A percentile compares a stretch with the other conserved stretches of the same genome.
Evolutionary conservation across 225 moss, liverwort and hornwort species (phyloP).

Genomic region (Pleurozium schreberi): DNA sequence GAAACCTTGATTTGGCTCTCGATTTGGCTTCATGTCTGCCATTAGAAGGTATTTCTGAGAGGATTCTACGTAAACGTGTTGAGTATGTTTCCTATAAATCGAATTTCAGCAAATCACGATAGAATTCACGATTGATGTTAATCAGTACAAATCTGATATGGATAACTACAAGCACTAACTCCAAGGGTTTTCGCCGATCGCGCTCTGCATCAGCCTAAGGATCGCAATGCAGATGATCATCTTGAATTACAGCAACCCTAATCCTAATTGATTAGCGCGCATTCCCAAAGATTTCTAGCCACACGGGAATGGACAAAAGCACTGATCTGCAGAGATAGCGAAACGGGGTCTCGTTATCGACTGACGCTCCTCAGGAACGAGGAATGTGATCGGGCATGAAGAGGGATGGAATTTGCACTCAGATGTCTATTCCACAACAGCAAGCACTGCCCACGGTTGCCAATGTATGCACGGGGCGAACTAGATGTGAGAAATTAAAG

Average conservation of each 20-base stretch:
- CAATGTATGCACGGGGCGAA: slow-evolving; percentile 33
- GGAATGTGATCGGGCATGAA: not conserved
- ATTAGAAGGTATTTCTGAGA: not conserved
- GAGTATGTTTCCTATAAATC: not conserved
- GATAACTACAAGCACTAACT: not conserved
- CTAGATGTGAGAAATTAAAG: slow-evolving; percentile 27
- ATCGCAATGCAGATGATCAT: not conserved
- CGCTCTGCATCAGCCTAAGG: not conserved
- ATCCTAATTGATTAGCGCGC: not conserved
- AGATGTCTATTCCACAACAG: slow-evolving; percentile 23
- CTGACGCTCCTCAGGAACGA: not conserved
- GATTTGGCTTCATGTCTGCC: not conserved
- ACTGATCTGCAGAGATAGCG: not conserved
- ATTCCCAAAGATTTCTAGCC: not conserved
- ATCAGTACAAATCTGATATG: not conserved
- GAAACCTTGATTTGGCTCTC: not conserved
- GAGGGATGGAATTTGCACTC: not conserved
- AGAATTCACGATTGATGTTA: not conserved
- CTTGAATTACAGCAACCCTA: not conserved
- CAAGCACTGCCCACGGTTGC: slow-evolving; percentile 19
- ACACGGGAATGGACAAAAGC: not conserved
- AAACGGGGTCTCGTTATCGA: not conserved
- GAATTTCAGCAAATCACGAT: not conserved
- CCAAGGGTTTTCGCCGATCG: not conserved
- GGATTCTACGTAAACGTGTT: not conserved